Conservation (phyloP, 495 filamentous ascomycete species). For the Penicillium longicatenatum region DNA sequence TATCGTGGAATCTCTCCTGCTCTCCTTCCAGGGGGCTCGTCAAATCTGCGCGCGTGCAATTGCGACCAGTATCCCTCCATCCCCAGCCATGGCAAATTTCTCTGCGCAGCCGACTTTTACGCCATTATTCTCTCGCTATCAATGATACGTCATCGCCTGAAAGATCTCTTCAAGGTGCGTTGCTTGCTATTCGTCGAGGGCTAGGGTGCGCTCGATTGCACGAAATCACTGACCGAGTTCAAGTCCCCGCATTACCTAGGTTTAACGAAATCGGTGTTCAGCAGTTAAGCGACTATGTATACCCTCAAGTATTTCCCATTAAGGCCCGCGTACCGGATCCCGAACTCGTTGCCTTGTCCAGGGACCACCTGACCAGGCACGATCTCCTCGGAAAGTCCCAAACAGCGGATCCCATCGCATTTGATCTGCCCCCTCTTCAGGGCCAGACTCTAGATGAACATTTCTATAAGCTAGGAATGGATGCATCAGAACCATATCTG, state of each 20-base stretch:
- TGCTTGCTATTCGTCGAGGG: neutral
- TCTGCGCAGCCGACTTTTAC: constrained; percentile 5
- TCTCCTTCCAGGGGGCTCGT: constrained; percentile 39
- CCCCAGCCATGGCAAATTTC: constrained; percentile 19
- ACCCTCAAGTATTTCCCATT: constrained; percentile 78
- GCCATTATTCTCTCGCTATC: constrained; percentile 29
- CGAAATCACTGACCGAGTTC: constrained; percentile 20
- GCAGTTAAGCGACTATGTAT: constrained; percentile 80
- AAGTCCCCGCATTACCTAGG: constrained; percentile 62
- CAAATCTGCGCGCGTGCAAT: constrained; percentile 31
- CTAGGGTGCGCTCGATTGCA: neutral
- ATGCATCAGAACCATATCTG: constrained; percentile 87
- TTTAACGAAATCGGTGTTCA: constrained; percentile 95
- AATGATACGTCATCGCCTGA: constrained; percentile 18
- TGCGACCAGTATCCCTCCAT: constrained; percentile 26
- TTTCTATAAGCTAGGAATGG: constrained; percentile 87
- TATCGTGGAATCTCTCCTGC: constrained; percentile 35
- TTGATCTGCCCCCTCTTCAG: constrained; percentile 79
- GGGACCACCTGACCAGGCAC: constrained; percentile 82
- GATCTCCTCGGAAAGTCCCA: constrained; percentile 88
- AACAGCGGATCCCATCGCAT: constrained; percentile 75
- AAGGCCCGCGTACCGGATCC: constrained; percentile 58
- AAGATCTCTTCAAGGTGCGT: constrained; percentile 43
- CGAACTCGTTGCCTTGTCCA: constrained; percentile 75
- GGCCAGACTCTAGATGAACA: constrained; percentile 89